Conservation (phyloP, 257 asterid species). For the Solanum lycopersicoides region DNA sequence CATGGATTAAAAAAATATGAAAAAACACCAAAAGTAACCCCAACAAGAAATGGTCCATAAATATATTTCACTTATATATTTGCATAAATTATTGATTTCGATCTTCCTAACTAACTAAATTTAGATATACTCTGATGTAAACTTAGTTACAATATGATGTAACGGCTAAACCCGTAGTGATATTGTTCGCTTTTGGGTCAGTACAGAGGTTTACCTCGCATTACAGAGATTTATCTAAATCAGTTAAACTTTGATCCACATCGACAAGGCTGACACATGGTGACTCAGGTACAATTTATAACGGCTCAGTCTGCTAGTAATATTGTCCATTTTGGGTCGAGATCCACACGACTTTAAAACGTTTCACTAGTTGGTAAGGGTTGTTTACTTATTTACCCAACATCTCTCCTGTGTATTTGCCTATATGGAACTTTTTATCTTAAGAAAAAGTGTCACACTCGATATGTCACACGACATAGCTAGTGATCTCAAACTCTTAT, state of each 20-base stretch:
- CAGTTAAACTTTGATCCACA: background rate
- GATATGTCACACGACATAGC: background rate
- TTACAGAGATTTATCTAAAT: no score
- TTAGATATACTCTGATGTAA: no score
- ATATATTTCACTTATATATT: background rate
- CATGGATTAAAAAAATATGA: background rate
- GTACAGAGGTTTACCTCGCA: rapidly evolving
- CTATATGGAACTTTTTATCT: no score
- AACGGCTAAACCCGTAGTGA: no score
- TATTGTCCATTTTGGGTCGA: background rate
- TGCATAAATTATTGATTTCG: no score
- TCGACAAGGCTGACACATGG: background rate
- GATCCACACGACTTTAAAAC: no score
- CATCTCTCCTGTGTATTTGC: no score
- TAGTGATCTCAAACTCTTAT: background rate
- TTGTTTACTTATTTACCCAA: background rate
- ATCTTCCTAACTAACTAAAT: no score
- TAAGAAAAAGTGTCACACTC: background rate
- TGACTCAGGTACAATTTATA: no score
- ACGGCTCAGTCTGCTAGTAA: background rate
- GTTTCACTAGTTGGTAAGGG: no score
- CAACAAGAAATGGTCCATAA: background rate
- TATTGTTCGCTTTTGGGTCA: no score
- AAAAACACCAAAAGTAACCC: background rate
- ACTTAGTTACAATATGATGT: no score